Evolutionary conservation across 2,329 filamentous ascomycete species (phyloP).

Genomic region (Alternaria tenuissima): DNA sequence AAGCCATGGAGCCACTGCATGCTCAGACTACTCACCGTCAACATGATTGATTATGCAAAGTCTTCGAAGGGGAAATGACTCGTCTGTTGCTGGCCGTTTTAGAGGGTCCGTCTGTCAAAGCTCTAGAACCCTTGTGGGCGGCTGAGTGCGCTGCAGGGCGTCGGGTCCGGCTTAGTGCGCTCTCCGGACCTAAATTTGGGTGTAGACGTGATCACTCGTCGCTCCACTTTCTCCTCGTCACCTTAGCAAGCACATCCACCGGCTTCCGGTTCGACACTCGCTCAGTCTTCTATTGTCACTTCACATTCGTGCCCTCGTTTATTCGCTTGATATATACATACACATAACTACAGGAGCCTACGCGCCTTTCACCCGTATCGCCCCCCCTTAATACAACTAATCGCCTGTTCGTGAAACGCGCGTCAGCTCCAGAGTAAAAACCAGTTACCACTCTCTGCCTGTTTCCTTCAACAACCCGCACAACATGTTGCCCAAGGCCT

Average conservation of each 20-base stretch:
- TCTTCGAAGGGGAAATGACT: neutral
- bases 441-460: conserved; percentile 18
- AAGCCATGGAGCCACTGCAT: neutral
- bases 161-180: neutral
- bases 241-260: neutral
- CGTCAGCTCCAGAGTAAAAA: conserved; percentile 29
- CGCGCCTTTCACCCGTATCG: conserved; percentile 15
- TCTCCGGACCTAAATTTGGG: conserved; percentile 6
- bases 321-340: conserved; percentile 8
- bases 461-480: conserved; percentile 22
- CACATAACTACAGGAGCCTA: conserved; percentile 12
- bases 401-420: conserved; percentile 28
- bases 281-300: conserved; percentile 10
- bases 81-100: neutral
- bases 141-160: neutral
- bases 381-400: conserved; percentile 27
- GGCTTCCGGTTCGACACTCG: conserved; percentile 9
- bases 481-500: conserved; percentile 46
- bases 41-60: conserved; percentile 4
- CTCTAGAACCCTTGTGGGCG: neutral
- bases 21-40: neutral
- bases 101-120: neutral
- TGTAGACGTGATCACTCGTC: conserved; percentile 6
- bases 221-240: conserved; percentile 1
- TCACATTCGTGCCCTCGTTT: conserved; percentile 8